Evolutionary conservation across 2,329 filamentous ascomycete genomes (phyloP).

Genomic region (Botrytis deweyae): DNA sequence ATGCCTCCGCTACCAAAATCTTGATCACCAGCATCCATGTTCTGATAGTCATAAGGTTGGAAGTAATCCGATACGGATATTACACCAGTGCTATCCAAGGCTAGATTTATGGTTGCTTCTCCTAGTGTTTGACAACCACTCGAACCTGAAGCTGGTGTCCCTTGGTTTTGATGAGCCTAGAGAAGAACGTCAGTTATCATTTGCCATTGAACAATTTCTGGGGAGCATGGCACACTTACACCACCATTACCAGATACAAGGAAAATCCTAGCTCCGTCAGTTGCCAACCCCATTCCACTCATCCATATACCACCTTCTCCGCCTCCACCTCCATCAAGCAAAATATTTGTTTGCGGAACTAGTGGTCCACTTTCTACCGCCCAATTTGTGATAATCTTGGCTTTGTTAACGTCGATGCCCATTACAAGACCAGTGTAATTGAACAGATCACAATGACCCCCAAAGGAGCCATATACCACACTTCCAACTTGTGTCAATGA

Average conservation of each 20-base stretch:
- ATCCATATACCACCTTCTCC: conserved; percentile 43
- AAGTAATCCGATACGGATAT: conserved; percentile 44
- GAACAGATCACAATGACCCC: conserved; percentile 27
- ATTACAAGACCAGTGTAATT: conserved; percentile 43
- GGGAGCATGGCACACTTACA: neutral
- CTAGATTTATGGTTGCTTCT: conserved; percentile 48
- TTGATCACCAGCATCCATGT: conserved; percentile 43
- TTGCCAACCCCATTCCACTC: conserved; percentile 40
- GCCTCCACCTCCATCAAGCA: conserved; percentile 37
- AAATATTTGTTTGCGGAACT: conserved; percentile 35
- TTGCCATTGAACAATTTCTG: neutral
- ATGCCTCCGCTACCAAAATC: conserved; percentile 44
- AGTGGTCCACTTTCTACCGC: conserved; percentile 44
- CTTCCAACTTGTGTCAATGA: conserved; percentile 20
- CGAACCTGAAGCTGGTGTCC: conserved; percentile 39
- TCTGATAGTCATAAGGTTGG: conserved; percentile 44
- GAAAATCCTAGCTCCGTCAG: conserved; percentile 38
- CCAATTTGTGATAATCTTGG: conserved; percentile 31
- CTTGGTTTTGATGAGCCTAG: conserved; percentile 39
- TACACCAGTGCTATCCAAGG: conserved; percentile 36
- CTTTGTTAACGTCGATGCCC: conserved; percentile 45
- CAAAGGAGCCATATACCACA: conserved; percentile 25
- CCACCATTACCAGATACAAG: conserved; percentile 39
- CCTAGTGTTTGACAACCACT: conserved; percentile 42
- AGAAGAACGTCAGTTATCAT: conserved; percentile 3